These are phyloP conservation scores for Oryza meridionalis DNA, from an alignment of 176 grass and related monocot genomes.

Conservation along the genomic window DNA sequence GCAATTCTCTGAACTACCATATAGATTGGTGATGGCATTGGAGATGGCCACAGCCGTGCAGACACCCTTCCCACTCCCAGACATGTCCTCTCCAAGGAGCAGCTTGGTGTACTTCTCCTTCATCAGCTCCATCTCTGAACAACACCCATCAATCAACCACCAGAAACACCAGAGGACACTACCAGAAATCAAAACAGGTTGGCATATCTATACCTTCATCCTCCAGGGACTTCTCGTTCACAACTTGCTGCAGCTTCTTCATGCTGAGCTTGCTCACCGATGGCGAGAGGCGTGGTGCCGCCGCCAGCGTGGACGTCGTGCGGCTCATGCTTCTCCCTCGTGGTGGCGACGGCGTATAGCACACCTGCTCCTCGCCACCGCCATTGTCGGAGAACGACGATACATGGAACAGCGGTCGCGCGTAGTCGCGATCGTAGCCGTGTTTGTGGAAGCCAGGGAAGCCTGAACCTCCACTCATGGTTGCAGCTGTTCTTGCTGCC, in stretches of 20 bases:
- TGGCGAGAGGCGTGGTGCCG: constrained; percentile 30
- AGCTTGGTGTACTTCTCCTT: constrained; percentile 97
- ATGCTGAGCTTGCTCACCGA: constrained; percentile 48
- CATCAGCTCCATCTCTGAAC: constrained; percentile 87
- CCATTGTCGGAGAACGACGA: constrained; percentile 56
- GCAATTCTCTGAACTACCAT: constrained; percentile 44
- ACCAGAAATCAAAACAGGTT: not conserved
- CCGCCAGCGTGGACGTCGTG: constrained; percentile 30
- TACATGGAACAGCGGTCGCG: constrained; percentile 41
- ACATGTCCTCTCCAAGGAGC: constrained; percentile 97
- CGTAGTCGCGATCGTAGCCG: constrained; percentile 18
- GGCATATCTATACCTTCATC: constrained; percentile 37
- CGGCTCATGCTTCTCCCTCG: constrained; percentile 6
- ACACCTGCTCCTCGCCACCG: constrained; percentile 37
- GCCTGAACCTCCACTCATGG: constrained; percentile 41
- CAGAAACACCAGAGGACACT: not conserved
- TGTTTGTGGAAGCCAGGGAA: constrained; percentile 50
- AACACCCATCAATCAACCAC: constrained; percentile 19
- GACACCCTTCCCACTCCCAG: constrained; percentile 83
- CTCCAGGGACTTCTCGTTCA: constrained; percentile 38
- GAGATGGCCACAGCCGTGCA: constrained; percentile 86
- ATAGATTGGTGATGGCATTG: constrained; percentile 98
- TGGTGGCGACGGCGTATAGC: not conserved
- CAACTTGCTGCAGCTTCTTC: constrained; percentile 46
- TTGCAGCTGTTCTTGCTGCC: not conserved